Percentiles rank a stretch among this genome's conserved stretches.
These are phyloP conservation scores for Fusarium verrucosum DNA, from an alignment of 2,329 filamentous ascomycete genomes.

Conservation along the genomic window DNA sequence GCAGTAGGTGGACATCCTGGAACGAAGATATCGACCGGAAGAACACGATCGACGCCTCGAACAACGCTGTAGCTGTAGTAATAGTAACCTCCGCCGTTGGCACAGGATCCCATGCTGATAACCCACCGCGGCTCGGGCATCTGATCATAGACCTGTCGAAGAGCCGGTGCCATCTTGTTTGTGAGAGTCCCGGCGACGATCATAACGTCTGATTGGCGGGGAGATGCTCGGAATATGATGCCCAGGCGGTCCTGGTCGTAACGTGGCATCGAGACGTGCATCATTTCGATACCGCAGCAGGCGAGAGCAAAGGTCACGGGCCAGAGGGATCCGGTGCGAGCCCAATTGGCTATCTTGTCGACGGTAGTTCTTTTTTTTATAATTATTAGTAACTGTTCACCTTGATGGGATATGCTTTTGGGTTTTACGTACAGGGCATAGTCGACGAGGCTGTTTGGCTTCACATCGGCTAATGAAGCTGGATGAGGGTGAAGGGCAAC, in stretches of 20 bases:
- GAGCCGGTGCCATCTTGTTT: conserved; percentile 73
- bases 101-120: conserved; percentile 76
- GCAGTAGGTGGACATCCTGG: conserved; percentile 67
- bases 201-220: conserved; percentile 72
- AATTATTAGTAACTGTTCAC: no score
- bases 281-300: conserved; percentile 72
- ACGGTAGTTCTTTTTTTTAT: conserved; percentile 57
- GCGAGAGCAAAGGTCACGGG: conserved; percentile 69
- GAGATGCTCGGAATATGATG: conserved; percentile 73
- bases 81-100: conserved; percentile 78
- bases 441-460: conserved; percentile 23
- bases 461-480: conserved; percentile 1
- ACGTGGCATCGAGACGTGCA: conserved; percentile 69
- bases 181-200: conserved; percentile 73
- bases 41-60: conserved; percentile 70
- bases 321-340: conserved; percentile 67
- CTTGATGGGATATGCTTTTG: accelerated
- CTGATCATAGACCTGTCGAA: conserved; percentile 72
- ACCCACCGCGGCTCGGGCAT: conserved; percentile 73
- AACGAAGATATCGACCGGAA: conserved; percentile 75
- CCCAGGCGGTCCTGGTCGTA: conserved; percentile 72
- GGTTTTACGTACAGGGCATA: conserved; percentile 26
- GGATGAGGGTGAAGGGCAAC: background rate
- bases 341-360: conserved; percentile 66
- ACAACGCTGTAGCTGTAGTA: conserved; percentile 76